Conservation (phyloP, 345 rosid genomes). For the Populus alba region DNA sequence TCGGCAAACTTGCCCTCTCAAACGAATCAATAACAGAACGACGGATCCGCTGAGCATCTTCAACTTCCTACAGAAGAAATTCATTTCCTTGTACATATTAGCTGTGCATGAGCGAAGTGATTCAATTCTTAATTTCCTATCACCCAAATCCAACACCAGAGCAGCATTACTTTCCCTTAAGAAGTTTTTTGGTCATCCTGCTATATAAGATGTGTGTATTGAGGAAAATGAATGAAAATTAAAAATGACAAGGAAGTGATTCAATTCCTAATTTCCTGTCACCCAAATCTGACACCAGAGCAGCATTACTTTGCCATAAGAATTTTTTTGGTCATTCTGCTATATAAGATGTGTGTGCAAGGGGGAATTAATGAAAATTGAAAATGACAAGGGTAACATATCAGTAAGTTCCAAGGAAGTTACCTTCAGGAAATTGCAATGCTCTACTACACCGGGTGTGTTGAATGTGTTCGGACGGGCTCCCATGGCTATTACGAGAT, state of each 20-base stretch:
- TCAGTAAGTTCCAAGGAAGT: background rate
- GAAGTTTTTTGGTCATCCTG: no score
- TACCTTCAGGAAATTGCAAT: conserved; percentile 94
- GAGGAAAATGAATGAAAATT: background rate
- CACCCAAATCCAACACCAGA: background rate
- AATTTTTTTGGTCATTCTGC: no score
- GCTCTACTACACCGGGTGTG: conserved; percentile 89
- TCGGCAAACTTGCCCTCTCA: conserved; percentile 92
- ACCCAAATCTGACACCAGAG: background rate
- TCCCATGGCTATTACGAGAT: conserved; percentile 92
- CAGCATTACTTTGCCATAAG: background rate
- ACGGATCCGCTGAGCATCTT: conserved; percentile 93
- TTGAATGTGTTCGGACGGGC: conserved; percentile 92
- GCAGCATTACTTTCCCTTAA: background rate
- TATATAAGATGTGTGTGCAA: no score
- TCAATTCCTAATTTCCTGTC: background rate
- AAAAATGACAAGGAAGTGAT: background rate
- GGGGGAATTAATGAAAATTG: background rate
- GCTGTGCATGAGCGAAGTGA: background rate
- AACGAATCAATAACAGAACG: conserved; percentile 74
- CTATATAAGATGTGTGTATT: no score
- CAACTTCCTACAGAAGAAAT: conserved; percentile 68
- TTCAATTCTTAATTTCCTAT: background rate
- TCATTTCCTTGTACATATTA: conserved; percentile 3
- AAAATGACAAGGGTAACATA: background rate